A percentile compares a stretch with the other conserved stretches of the same genome.
Evolutionary conservation across 1,284 basidiomycete species (phyloP).

Genomic region (Paramarasmius palmivorus): DNA sequence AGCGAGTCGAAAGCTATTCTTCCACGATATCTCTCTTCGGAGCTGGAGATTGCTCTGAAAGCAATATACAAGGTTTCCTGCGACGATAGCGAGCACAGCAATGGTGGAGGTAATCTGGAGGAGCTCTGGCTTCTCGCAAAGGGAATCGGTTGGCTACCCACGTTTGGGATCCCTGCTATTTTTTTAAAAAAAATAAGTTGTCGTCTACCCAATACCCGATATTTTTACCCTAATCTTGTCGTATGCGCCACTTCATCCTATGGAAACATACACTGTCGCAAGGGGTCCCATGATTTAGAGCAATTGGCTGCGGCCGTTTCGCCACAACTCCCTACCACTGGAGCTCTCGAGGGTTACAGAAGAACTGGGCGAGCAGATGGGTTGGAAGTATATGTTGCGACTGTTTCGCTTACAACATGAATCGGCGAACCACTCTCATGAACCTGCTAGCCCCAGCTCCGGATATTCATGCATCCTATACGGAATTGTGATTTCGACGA

Average conservation of each 20-base stretch:
- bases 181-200: no score
- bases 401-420: background rate
- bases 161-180: constrained; percentile 33
- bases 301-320: constrained; percentile 40
- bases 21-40: background rate
- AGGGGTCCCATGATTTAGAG: constrained; percentile 35
- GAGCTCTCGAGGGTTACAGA: constrained; percentile 40
- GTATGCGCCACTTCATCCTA: constrained; percentile 36
- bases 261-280: constrained; percentile 44
- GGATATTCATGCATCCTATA: background rate
- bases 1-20: background rate
- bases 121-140: constrained; percentile 25
- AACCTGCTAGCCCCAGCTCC: background rate
- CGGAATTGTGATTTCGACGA: background rate
- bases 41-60: constrained; percentile 4
- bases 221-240: constrained; percentile 36
- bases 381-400: constrained; percentile 19
- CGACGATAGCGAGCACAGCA: no score
- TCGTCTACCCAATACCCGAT: background rate
- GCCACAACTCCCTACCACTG: constrained; percentile 39
- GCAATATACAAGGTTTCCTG: background rate
- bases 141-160: constrained; percentile 33
- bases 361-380: constrained; percentile 40
- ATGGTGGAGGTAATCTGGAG: no score
- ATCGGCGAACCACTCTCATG: background rate